Evolutionary conservation across 2,329 filamentous ascomycete species (phyloP), one percentile per base, ranked within the genome.

Genomic region (Orbilia ellipsospora): DNA sequence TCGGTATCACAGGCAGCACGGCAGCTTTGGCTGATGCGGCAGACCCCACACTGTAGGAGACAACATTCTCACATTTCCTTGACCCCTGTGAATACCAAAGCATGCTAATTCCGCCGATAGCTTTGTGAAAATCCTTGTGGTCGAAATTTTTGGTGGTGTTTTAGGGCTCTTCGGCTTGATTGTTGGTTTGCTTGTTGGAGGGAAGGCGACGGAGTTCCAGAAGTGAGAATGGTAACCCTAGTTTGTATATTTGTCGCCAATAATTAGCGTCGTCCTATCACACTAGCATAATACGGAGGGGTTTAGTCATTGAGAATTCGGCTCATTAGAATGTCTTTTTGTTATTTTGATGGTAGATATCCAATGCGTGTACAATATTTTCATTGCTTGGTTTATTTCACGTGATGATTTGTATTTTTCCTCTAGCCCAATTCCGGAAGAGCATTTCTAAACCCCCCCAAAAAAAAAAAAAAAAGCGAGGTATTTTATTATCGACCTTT

Each of bases 111-210:
- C 16, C 16, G 1, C 0, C 2, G 45, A 16, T 77, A 97, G 94
- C 65, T 99, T 99, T 84, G 94, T 99, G 84, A 97, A 97, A 85
- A 97, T 99, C 79, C 89, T 99, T 62, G 94, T 99, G 79, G 96
- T 99, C 81, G 96, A 99, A 84, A 99, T 99, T 82, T 99, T 99
- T 86, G 97, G 94, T 82, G 98, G 94, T 48, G 94, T 99, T 57
- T 87, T 99, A 10, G 95, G 96, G 78, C 89, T 99, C 2, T 99
- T 99, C 81, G 96, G 95, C 73, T 87, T 99, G 78, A 99, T 99
- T 81, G 90, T 99, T 79, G 95, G 96, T 54, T 87, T 99, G 66
- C 86, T 99, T 78, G 88, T 98, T 62, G 92, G 92, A 73, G 88
- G 90, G 82, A 96, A 95, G 84, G 93, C 95, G 26, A 82, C 85